Evolutionary conservation across 495 filamentous ascomycete genomes (phyloP), one percentile per base, ranked within the genome.

Genomic region (Daldinia bambusicola): DNA sequence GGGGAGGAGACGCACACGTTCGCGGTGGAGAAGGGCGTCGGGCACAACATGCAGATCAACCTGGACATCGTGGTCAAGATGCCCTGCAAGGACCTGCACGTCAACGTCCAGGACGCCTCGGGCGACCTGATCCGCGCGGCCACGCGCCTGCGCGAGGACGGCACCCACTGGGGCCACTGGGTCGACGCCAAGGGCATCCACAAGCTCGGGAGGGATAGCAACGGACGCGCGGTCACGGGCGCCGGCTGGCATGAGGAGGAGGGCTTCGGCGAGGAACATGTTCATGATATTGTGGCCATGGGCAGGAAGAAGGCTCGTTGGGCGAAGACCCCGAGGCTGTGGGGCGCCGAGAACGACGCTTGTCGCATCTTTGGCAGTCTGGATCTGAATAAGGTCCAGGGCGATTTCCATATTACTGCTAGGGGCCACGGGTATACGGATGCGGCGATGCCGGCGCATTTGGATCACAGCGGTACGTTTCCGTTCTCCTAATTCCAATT

Each of bases 381-480:
- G 71, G 92, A 95, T 76, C 86, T 94, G 45, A 98, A 98, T 75
- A 97, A 95, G 79, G 95, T 99, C 55, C 94, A 97, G 79, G 95
- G 96, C 0, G 95, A 99, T 80, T 98, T 99, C 76, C 95, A 99
- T 76, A 96, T 99, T 73, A 99, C 95, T 12, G 96, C 96, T 2
- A 80, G 94, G 58, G 95, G 95, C 0, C 96, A 99, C 81, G 95
- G 95, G 9, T 99, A 99, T 80, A 84, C 84, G 72, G 92, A 95
- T 76, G 82, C 88, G 66, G 82, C 87, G 67, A 89, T 87, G 43
- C 81, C 53, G 20, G 4, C 87, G 41, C 96, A 99, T 86, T 80
- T 99, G 73, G 92, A 95, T 79, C 95, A 98, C 76, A 81, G 74
- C 4, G 77, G 94, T 97, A 84, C 77, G 88, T 84, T 16, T 26